These are phyloP conservation scores for Russula compacta DNA, from an alignment of 768 basidiomycete genomes.

Conservation along the genomic window DNA sequence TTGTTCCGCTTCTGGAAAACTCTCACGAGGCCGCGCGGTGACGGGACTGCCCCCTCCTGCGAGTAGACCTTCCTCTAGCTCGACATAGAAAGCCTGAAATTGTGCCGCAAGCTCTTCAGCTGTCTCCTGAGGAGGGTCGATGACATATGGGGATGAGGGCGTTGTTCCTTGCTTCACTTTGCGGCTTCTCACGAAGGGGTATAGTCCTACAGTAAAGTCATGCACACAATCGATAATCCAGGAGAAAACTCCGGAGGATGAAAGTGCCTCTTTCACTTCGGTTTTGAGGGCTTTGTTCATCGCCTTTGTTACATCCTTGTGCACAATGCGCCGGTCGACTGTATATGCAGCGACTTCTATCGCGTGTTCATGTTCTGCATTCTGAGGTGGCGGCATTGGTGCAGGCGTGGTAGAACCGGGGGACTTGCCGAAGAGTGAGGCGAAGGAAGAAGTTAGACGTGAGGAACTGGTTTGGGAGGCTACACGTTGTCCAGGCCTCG, in stretches of 20 bases:
- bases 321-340: conserved; percentile 43
- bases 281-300: conserved; percentile 44
- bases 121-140: conserved; percentile 38
- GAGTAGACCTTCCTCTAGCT: conserved; percentile 56
- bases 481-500: conserved; percentile 22
- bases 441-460: conserved; percentile 21
- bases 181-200: conserved; percentile 42
- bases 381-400: conserved; percentile 10
- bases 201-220: conserved; percentile 43
- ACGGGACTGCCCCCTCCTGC: conserved; percentile 30
- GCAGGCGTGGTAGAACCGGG: conserved; percentile 15
- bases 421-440: conserved; percentile 20
- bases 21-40: conserved; percentile 21
- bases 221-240: conserved; percentile 57
- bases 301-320: conserved; percentile 43
- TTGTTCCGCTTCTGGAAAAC: conserved; percentile 19
- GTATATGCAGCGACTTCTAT: conserved; percentile 56
- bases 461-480: conserved; percentile 19
- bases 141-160: conserved; percentile 26
- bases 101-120: conserved; percentile 43
- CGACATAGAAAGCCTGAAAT: conserved; percentile 65
- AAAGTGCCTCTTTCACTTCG: conserved; percentile 43
- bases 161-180: conserved; percentile 6
- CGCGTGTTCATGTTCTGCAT: conserved; percentile 27
- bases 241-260: conserved; percentile 35